Conservation (phyloP, 2,329 filamentous ascomycete genomes). For the Botrytis squamosa region DNA sequence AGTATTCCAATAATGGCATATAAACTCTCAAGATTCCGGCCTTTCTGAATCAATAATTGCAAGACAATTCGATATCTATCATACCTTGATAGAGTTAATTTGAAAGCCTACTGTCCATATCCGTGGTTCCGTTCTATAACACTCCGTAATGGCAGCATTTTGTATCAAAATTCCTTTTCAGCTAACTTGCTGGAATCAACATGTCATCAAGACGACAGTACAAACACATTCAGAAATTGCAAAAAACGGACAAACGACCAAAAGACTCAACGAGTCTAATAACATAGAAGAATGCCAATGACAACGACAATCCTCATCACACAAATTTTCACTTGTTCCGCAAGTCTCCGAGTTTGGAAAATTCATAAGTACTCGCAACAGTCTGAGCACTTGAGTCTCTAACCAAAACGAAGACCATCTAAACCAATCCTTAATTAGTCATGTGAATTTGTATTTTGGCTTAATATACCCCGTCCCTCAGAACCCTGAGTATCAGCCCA, state of each 20-base stretch:
- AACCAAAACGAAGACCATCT: rapidly evolving
- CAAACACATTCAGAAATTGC: no score
- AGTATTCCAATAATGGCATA: background rate
- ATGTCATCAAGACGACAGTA: background rate
- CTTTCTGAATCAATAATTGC: background rate
- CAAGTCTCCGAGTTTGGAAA: no score
- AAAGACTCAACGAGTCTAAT: background rate
- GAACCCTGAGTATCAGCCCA: no score
- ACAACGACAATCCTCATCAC: rapidly evolving
- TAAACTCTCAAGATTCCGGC: background rate
- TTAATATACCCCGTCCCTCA: no score
- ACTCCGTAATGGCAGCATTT: background rate
- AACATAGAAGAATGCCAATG: background rate
- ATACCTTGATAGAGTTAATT: background rate
- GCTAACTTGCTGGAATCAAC: background rate
- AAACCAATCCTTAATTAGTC: no score
- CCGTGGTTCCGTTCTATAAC: background rate
- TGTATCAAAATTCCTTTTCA: background rate
- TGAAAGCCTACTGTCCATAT: background rate
- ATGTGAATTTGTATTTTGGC: no score
- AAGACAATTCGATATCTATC: no score
- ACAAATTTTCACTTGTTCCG: background rate
- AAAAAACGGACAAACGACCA: background rate
- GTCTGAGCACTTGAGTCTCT: no score
- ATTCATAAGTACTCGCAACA: no score